These are phyloP conservation scores for Xylaria sp. DNA, from an alignment of 2,329 filamentous ascomycete genomes.

Conservation along the genomic window DNA sequence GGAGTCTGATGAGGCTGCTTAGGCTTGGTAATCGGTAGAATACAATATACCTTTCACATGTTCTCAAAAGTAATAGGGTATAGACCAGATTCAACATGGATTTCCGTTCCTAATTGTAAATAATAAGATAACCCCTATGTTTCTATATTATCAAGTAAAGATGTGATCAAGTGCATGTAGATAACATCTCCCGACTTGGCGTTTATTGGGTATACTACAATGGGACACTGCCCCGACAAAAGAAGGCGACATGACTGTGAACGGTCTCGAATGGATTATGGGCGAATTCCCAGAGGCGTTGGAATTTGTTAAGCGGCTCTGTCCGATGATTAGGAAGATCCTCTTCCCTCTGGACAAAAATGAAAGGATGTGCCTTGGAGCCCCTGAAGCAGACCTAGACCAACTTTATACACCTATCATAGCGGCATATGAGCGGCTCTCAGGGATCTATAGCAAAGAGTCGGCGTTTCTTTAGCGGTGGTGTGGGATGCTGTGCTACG, in stretches of 20 bases:
- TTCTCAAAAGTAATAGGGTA: not conserved
- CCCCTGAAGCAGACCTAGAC: conserved; percentile 10
- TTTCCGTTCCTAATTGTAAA: not conserved
- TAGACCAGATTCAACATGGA: too few species aligned
- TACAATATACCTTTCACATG: not conserved
- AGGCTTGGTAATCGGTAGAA: not conserved
- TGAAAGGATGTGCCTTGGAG: conserved; percentile 12
- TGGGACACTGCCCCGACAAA: too few species aligned
- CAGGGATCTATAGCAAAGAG: too few species aligned
- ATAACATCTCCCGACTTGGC: not conserved
- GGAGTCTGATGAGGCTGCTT: not conserved
- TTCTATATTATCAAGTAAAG: not conserved
- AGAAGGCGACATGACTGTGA: conserved; percentile 14
- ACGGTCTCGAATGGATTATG: conserved; percentile 6
- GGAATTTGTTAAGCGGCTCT: conserved; percentile 21
- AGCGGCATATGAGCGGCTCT: not conserved
- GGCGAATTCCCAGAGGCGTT: conserved; percentile 15
- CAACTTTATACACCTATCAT: conserved; percentile 27
- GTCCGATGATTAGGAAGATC: conserved; percentile 12
- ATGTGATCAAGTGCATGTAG: not conserved
- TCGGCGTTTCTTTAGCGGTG: too few species aligned
- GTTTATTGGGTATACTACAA: too few species aligned
- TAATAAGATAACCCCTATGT: not conserved
- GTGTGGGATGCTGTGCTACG: too few species aligned
- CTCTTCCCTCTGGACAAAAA: conserved; percentile 17